Evolutionary conservation across 1,284 basidiomycete species (phyloP).

Genomic region (Melampsora larici-populina): DNA sequence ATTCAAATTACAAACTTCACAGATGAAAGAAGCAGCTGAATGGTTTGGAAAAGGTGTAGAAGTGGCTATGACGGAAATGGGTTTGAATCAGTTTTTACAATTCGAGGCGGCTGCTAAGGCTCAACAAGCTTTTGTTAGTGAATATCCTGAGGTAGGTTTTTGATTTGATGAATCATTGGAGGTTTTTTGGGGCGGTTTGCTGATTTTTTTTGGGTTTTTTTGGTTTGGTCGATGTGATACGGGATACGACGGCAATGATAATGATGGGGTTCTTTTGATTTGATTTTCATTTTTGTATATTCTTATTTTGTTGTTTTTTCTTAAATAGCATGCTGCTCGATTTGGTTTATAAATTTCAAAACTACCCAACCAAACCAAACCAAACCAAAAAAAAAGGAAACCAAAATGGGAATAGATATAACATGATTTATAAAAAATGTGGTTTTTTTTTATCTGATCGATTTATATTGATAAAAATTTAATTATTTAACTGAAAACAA

Average conservation of each 20-base stretch:
- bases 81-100: conserved; percentile 64
- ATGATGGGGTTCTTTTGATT: too few relatives aligned
- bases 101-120: conserved; percentile 64
- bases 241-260: too few relatives aligned
- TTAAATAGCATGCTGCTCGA: background rate
- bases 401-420: too few relatives aligned
- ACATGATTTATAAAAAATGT: too few relatives aligned
- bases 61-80: conserved; percentile 84
- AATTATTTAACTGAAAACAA: too few relatives aligned
- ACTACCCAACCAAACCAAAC: background rate
- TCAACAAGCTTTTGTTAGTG: conserved; percentile 74
- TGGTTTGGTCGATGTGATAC: too few relatives aligned
- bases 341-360: background rate
- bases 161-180: background rate
- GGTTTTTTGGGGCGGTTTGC: too few relatives aligned
- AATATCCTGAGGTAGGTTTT: conserved; percentile 66
- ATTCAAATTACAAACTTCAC: conserved; percentile 83
- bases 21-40: conserved; percentile 78
- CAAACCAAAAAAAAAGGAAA: too few relatives aligned
- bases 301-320: background rate
- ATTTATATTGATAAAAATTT: too few relatives aligned
- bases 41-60: conserved; percentile 82
- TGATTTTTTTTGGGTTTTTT: too few relatives aligned
- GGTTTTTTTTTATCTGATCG: too few relatives aligned
- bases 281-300: too few relatives aligned